Conservation (phyloP, 257 asterid genomes). For the Datura wrightii region DNA sequence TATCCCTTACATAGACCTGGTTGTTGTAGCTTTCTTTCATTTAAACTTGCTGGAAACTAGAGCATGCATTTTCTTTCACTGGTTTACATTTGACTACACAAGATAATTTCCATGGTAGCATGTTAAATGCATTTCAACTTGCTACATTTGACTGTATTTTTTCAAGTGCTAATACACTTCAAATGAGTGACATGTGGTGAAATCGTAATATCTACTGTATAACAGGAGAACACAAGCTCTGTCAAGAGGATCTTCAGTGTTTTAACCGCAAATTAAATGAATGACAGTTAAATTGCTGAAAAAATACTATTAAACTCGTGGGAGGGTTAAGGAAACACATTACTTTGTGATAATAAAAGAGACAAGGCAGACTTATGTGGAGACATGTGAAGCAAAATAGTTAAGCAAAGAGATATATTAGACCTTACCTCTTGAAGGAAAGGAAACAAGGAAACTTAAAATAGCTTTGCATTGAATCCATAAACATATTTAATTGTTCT, state of each 20-base stretch:
- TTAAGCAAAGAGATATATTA: neutral
- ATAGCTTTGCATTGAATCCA: neutral
- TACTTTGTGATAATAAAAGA: constrained; percentile 9
- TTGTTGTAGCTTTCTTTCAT: constrained; percentile 13
- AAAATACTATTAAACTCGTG: neutral
- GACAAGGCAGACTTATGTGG: neutral
- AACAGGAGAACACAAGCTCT: neutral
- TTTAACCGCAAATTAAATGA: neutral
- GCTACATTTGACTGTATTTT: neutral
- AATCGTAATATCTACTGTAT: neutral
- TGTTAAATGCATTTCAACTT: constrained; percentile 12
- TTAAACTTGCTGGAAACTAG: constrained; percentile 20
- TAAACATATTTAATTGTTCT: neutral
- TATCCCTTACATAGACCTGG: neutral
- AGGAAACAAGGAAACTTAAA: constrained; percentile 3
- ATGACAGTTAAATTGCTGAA: neutral
- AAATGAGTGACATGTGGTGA: constrained; percentile 3
- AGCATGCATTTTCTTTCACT: neutral
- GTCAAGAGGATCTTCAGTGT: neutral
- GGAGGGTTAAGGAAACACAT: constrained; percentile 12
- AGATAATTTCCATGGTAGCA: neutral
- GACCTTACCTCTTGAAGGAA: neutral
- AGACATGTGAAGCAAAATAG: neutral
- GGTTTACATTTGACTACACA: neutral
- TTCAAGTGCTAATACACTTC: constrained; percentile 2